These are phyloP conservation scores for Nitzschia inconspicua DNA, from an alignment of 108 stramenopile genomes.

Conservation along the genomic window DNA sequence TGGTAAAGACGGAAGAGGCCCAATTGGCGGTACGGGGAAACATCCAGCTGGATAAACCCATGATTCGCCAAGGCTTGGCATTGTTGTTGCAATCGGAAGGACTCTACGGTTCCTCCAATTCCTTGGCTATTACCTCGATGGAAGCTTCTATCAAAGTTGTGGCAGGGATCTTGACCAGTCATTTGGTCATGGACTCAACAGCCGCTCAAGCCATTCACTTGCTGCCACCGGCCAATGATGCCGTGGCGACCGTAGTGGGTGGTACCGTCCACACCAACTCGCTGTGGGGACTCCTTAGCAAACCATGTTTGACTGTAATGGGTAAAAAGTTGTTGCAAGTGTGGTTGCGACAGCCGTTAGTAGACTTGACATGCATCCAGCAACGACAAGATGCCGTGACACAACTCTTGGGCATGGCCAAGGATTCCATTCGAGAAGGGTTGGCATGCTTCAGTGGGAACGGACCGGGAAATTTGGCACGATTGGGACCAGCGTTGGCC, in stretches of 20 bases:
- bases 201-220: slow-evolving; percentile 76
- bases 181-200: slow-evolving; percentile 67
- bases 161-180: slow-evolving; percentile 40
- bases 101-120: slow-evolving; percentile 5
- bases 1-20: slow-evolving; percentile 15
- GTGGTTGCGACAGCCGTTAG: slow-evolving; percentile 82
- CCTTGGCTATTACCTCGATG: slow-evolving; percentile 8
- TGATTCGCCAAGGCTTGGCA: slow-evolving; percentile 31
- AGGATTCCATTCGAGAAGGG: slow-evolving; percentile 66
- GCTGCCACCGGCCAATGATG: slow-evolving; percentile 62
- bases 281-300: slow-evolving; percentile 62
- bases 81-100: slow-evolving; percentile 29
- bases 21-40: slow-evolving; percentile 30
- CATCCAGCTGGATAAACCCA: slow-evolving; percentile 8
- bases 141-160: slow-evolving; percentile 23
- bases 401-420: slow-evolving; percentile 54
- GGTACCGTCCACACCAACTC: slow-evolving; percentile 60
- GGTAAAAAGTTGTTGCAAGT: slow-evolving; percentile 57
- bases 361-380: slow-evolving; percentile 45
- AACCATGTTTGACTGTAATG: slow-evolving; percentile 66
- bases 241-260: slow-evolving; percentile 48
- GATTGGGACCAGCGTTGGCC: slow-evolving; percentile 30
- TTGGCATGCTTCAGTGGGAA: slow-evolving; percentile 46
- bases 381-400: slow-evolving; percentile 73
- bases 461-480: slow-evolving; percentile 45